A percentile compares a stretch with the other conserved stretches of the same genome.
Evolutionary conservation across 2,329 filamentous ascomycete genomes (phyloP).

Genomic region (Aspergillus nomiae): DNA sequence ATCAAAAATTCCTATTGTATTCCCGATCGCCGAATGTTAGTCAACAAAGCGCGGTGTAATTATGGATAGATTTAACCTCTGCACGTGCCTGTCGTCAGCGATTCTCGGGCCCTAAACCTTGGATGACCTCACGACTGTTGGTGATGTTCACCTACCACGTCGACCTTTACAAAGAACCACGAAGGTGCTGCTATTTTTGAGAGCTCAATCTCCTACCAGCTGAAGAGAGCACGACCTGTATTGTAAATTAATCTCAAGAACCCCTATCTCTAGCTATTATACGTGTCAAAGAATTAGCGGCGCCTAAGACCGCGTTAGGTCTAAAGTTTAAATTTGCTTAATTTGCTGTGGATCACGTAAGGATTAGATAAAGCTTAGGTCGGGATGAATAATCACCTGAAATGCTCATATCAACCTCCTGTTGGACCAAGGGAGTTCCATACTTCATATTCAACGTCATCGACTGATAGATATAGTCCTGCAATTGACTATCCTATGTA

Average conservation of each 20-base stretch:
- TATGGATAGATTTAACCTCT: background rate
- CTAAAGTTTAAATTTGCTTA: background rate
- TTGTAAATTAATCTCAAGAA: background rate
- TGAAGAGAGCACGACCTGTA: fast-evolving
- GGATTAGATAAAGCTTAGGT: background rate
- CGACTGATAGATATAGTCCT: too few species aligned
- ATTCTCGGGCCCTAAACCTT: background rate
- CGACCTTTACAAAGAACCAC: background rate
- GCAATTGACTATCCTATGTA: too few species aligned
- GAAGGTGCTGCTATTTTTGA: background rate
- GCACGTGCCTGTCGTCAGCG: background rate
- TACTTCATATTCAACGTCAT: too few species aligned
- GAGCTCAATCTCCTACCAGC: background rate
- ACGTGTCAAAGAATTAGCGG: background rate
- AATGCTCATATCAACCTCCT: too few species aligned
- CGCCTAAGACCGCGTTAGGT: background rate
- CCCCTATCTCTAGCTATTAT: background rate
- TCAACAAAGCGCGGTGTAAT: background rate
- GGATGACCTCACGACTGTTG: background rate
- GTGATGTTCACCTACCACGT: background rate
- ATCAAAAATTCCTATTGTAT: background rate
- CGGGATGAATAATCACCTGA: too few species aligned
- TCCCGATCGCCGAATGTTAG: background rate
- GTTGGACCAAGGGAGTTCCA: too few species aligned
- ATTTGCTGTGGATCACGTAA: background rate